These are phyloP conservation scores for Suhomyces sp. DNA, from an alignment of 805 yeast genomes.

Conservation along the genomic window DNA sequence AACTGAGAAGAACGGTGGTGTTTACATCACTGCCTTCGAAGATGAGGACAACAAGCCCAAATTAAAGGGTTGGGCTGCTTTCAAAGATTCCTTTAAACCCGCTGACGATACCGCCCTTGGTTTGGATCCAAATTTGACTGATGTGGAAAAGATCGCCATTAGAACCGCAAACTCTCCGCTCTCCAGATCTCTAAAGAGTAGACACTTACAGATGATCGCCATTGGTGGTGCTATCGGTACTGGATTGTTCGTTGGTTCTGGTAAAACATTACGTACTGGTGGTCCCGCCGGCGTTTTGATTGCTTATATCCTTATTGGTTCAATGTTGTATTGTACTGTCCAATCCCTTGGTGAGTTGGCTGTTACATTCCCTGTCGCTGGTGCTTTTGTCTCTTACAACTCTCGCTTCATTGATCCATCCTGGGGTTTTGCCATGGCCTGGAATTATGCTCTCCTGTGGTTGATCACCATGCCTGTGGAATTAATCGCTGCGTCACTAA, in stretches of 20 bases:
- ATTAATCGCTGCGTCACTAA: constrained; percentile 26
- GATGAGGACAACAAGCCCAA: constrained; percentile 14
- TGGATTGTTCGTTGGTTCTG: constrained; percentile 67
- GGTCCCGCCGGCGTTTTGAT: constrained; percentile 67
- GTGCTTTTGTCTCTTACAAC: constrained; percentile 63
- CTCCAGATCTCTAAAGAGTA: constrained; percentile 49
- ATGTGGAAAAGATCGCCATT: constrained; percentile 22
- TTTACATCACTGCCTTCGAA: constrained; percentile 31
- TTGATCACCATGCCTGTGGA: constrained; percentile 24
- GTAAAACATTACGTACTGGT: constrained; percentile 54
- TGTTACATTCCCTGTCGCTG: constrained; percentile 60
- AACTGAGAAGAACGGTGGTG: constrained; percentile 36
- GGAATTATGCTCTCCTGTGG: constrained; percentile 33
- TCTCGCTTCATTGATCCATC: constrained; percentile 59
- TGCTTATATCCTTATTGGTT: constrained; percentile 53
- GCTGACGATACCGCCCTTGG: constrained; percentile 19
- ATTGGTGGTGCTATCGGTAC: constrained; percentile 71
- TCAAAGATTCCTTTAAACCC: constrained; percentile 20
- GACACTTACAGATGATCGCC: constrained; percentile 68
- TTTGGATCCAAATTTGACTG: constrained; percentile 19
- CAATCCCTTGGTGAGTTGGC: constrained; percentile 64
- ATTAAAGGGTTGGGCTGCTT: constrained; percentile 11
- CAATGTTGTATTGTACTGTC: constrained; percentile 57
- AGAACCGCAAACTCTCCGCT: constrained; percentile 56
- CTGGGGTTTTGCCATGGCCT: constrained; percentile 63